These are phyloP conservation scores for Collariella sp. DNA, from an alignment of 495 filamentous ascomycete genomes.

Conservation along the genomic window DNA sequence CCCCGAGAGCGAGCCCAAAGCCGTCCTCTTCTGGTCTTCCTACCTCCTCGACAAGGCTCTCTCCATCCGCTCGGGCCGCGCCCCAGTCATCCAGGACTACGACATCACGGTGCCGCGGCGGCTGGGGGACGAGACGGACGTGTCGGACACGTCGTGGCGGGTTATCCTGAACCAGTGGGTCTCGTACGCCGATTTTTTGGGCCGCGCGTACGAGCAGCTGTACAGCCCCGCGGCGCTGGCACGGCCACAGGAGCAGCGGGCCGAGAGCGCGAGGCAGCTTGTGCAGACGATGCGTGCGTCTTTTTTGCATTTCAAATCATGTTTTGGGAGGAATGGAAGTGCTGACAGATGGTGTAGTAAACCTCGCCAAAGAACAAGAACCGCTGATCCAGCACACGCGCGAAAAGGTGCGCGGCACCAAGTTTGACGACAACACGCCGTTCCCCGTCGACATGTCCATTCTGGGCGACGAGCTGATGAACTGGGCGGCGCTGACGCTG, in stretches of 20 bases:
- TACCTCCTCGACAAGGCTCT: conserved; percentile 54
- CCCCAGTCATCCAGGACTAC: conserved; percentile 53
- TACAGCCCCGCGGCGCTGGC: conserved; percentile 53
- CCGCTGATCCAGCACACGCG: conserved; percentile 9
- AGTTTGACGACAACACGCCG: conserved; percentile 13
- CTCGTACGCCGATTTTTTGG: conserved; percentile 46
- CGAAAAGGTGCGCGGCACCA: conserved; percentile 7
- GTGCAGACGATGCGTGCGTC: conserved; percentile 15
- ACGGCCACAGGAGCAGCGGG: conserved; percentile 38
- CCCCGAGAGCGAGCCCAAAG: conserved; percentile 32
- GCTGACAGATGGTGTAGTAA: background rate
- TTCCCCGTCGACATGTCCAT: conserved; percentile 41
- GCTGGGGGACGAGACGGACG: conserved; percentile 23
- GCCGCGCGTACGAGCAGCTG: conserved; percentile 49
- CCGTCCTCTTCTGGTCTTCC: conserved; percentile 52
- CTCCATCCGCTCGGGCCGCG: conserved; percentile 55
- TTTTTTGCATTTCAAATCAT: background rate
- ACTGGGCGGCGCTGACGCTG: conserved; percentile 46
- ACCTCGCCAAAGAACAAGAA: conserved; percentile 9
- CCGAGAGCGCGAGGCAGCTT: conserved; percentile 28
- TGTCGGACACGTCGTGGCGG: conserved; percentile 26
- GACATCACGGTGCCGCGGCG: conserved; percentile 48
- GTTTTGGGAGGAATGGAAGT: background rate
- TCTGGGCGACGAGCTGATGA: conserved; percentile 47
- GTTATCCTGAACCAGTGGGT: conserved; percentile 42